These are phyloP conservation scores for Apiotrichum domesticum DNA, from an alignment of 1,284 basidiomycete species.

Conservation along the genomic window DNA sequence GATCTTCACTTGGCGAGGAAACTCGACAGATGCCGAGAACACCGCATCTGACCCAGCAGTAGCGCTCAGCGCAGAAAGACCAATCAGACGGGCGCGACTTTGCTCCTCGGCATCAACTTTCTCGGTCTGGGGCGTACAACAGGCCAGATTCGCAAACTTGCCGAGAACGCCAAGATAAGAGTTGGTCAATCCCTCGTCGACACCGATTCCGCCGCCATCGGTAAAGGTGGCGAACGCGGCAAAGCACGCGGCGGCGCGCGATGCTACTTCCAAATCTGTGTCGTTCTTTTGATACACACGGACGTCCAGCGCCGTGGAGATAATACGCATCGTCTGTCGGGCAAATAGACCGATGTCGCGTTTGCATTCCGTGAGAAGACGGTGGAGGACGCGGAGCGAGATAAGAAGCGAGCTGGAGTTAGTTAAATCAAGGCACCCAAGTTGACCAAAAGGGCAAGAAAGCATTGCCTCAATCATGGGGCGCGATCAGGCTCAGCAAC, in stretches of 20 bases:
- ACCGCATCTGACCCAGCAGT: constrained; percentile 79
- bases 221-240: constrained; percentile 90
- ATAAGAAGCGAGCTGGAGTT: constrained; percentile 67
- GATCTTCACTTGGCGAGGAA: constrained; percentile 62
- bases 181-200: constrained; percentile 63
- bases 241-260: constrained; percentile 76
- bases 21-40: constrained; percentile 69
- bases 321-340: constrained; percentile 65
- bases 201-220: constrained; percentile 71
- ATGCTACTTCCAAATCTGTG: constrained; percentile 73
- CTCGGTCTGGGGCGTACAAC: constrained; percentile 50
- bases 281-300: constrained; percentile 51
- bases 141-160: constrained; percentile 59
- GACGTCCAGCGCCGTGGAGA: constrained; percentile 59
- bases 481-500: too few relatives aligned
- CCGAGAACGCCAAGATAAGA: constrained; percentile 66
- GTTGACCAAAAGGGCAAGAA: too few relatives aligned
- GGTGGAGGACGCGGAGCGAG: constrained; percentile 75
- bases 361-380: constrained; percentile 82
- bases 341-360: constrained; percentile 79
- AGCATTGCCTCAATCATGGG: too few relatives aligned
- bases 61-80: constrained; percentile 73
- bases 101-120: constrained; percentile 31
- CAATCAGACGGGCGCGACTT: constrained; percentile 72
- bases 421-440: neutral